Evolutionary conservation across 1,284 basidiomycete species (phyloP).

Genomic region (Ustilago cynodontis): DNA sequence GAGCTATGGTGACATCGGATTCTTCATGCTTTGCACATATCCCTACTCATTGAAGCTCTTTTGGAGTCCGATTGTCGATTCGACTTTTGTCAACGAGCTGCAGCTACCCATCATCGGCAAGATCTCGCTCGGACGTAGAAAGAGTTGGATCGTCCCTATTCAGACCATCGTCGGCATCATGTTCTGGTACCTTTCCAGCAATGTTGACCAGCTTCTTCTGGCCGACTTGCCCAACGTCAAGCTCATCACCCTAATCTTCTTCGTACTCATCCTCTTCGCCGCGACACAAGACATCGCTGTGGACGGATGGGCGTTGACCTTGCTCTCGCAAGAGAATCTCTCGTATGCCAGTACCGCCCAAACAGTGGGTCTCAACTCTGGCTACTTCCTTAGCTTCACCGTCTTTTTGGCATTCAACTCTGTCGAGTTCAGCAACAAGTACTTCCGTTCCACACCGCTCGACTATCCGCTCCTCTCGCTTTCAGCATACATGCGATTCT

Average conservation of each 20-base stretch:
- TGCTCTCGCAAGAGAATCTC: constrained; percentile 93
- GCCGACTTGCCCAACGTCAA: constrained; percentile 82
- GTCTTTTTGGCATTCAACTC: constrained; percentile 98
- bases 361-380: constrained; percentile 95
- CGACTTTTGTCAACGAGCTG: constrained; percentile 80
- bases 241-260: constrained; percentile 87
- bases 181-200: constrained; percentile 87
- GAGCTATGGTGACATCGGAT: constrained; percentile 94
- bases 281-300: constrained; percentile 99
- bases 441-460: constrained; percentile 74
- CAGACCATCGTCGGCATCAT: constrained; percentile 88
- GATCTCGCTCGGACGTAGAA: constrained; percentile 82
- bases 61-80: constrained; percentile 98
- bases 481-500: constrained; percentile 86
- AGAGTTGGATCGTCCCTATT: constrained; percentile 99
- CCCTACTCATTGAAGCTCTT: constrained; percentile 97
- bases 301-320: constrained; percentile 97
- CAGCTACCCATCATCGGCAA: constrained; percentile 41
- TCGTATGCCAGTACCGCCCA: constrained; percentile 98
- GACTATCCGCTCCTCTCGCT: constrained; percentile 86
- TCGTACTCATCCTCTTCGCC: constrained; percentile 87
- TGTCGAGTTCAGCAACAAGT: constrained; percentile 87
- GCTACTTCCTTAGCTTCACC: constrained; percentile 95
- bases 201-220: constrained; percentile 83
- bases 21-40: constrained; percentile 93